Evolutionary conservation across 2,329 filamentous ascomycete species (phyloP), one percentile per base, ranked within the genome.

Genomic region (Leptosphaerulina australis): DNA sequence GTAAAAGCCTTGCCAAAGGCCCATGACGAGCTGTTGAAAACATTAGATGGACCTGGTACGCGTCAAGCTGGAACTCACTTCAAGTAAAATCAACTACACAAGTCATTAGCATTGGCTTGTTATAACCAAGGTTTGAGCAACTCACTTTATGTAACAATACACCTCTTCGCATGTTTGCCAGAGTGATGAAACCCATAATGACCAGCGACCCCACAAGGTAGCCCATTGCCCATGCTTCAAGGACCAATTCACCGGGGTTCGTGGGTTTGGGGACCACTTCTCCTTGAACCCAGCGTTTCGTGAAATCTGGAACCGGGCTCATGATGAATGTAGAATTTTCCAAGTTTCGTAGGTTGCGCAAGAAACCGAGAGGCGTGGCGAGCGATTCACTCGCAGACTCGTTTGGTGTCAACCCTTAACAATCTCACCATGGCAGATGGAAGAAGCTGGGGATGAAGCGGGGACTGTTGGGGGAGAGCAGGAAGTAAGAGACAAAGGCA

Each of bases 1-100:
- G 65, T 83, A 85, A 50, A 82, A 82, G 6, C 82, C 82, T 61
- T 85, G 81, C 40, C 78, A 77, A 51, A 82, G 75, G 4, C 80
- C 82, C 4, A 84, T 72, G n/a, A 84, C 56, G 12, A 85, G 72
- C 81, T 83, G 14, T 37, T 28, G 12, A 24, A 17, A 11, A 28
- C 15, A 33, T 68, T 44, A 63, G 55, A 24, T 33, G 28, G 34
- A 30, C 34, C 21, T 39, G 11, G 22, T 25, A 14, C 34, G 17
- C 18, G 15, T 53, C 22, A 51, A 12, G 4, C 29, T 26, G 20
- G 39, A 17, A 53, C 44, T 55, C 66, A 77, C 77, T 66, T 79
- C 77, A 35, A 79, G 62, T n/a, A 80, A 63, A 65, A 80, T 80
- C 36, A 80, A 66, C 71, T 71, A 39, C 36, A 29, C 14, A 24